phyloP scores from a whole-genome alignment of 257 asterid genomes.

The Solanum bukasovii region DNA sequence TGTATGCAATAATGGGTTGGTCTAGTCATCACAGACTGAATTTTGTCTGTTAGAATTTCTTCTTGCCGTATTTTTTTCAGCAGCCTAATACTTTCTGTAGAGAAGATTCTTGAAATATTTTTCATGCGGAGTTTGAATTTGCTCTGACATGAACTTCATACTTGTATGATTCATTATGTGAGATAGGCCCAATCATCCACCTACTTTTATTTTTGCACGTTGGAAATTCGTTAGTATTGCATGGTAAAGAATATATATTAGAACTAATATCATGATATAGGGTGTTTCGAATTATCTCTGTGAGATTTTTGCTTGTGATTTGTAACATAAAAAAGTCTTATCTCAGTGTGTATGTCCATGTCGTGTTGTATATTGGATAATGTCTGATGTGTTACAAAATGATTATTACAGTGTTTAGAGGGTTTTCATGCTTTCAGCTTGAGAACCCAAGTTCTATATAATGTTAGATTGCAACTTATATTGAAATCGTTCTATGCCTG shows the following conservation, averaged over 20 bases:
- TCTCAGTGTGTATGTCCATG: neutral
- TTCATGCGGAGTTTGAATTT: neutral
- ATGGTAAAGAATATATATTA: neutral
- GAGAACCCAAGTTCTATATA: neutral
- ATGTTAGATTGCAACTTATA: neutral
- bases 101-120: neutral
- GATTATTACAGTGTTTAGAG: neutral
- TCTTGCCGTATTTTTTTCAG: neutral
- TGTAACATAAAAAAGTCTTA: neutral
- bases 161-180: neutral
- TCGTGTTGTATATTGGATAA: neutral
- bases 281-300: neutral
- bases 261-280: neutral
- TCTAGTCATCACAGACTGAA: neutral
- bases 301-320: neutral
- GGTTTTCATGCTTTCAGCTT: neutral
- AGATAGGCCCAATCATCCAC: neutral
- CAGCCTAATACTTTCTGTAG: neutral
- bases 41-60: neutral
- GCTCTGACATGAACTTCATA: neutral
- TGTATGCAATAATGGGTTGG: neutral
- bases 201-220: neutral
- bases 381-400: neutral
- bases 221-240: neutral
- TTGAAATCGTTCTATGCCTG: neutral